These are phyloP conservation scores for Globisporangium uncinulatum DNA, from an alignment of 352 stramenopile species.

Conservation along the genomic window DNA sequence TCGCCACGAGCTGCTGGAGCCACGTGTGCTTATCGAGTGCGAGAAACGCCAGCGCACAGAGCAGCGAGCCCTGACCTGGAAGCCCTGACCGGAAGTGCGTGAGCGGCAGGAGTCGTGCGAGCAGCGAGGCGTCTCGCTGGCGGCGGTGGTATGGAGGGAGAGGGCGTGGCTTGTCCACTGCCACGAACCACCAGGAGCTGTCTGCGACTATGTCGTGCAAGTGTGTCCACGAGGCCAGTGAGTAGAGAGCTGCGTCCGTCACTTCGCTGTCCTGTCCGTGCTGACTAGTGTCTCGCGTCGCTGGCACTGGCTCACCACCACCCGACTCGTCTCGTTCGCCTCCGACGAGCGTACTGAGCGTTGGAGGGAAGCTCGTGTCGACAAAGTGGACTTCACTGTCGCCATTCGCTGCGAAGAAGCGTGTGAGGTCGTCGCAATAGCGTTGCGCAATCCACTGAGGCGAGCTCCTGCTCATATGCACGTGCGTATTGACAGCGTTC, in stretches of 20 bases:
- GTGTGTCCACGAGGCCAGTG: constrained; percentile 24
- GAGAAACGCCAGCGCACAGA: constrained; percentile 24
- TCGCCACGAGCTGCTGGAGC: constrained; percentile 5
- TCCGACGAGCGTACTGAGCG: constrained; percentile 1
- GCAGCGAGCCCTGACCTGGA: constrained; percentile 25
- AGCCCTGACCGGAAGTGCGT: constrained; percentile 18
- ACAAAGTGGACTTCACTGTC: constrained; percentile 19
- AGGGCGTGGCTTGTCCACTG: not conserved
- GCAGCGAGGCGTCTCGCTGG: no score
- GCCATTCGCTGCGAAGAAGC: constrained; percentile 17
- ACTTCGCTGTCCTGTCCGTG: not conserved
- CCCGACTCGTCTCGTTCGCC: not conserved
- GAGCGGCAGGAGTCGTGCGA: not conserved
- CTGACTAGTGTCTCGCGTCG: not conserved
- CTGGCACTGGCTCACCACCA: not conserved
- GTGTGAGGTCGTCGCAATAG: constrained; percentile 33
- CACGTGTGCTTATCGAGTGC: constrained; percentile 16
- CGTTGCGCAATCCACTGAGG: constrained; percentile 6
- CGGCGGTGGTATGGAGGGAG: not conserved
- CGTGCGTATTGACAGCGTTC: constrained; percentile 1
- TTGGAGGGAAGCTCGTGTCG: constrained; percentile 29
- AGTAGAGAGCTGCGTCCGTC: constrained; percentile 1
- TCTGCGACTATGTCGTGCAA: constrained; percentile 12
- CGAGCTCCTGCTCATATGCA: constrained; percentile 5
- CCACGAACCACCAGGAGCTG: constrained; percentile 23